These are phyloP conservation scores for Inonotus obliquus DNA, from an alignment of 1,284 basidiomycete species.

Conservation along the genomic window DNA sequence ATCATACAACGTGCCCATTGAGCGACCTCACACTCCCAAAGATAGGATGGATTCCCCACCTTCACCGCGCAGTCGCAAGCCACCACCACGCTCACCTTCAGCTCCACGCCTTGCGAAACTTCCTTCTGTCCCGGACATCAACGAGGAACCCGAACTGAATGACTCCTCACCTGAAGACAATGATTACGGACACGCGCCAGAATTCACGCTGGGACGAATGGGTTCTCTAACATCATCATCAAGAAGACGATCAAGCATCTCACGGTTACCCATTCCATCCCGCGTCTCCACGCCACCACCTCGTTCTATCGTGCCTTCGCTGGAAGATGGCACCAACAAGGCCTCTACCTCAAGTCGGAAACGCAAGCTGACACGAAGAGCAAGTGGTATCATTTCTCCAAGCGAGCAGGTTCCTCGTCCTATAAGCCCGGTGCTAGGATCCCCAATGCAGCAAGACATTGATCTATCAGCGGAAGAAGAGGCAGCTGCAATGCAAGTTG, in stretches of 20 bases:
- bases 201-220: not conserved
- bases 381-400: slow-evolving; percentile 55
- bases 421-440: slow-evolving; percentile 63
- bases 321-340: slow-evolving; percentile 21
- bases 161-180: slow-evolving; percentile 12
- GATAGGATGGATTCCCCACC: slow-evolving; percentile 29
- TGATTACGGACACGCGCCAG: not conserved
- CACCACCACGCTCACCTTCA: slow-evolving; percentile 29
- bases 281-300: slow-evolving; percentile 34
- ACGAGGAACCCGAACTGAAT: slow-evolving; percentile 14
- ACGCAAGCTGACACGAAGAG: slow-evolving; percentile 52
- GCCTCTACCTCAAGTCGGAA: slow-evolving; percentile 33
- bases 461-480: slow-evolving; percentile 56
- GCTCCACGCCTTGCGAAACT: slow-evolving; percentile 11
- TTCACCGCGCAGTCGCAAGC: slow-evolving; percentile 41
- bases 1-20: slow-evolving; percentile 42
- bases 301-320: slow-evolving; percentile 19
- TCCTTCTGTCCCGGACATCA: slow-evolving; percentile 15
- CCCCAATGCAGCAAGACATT: slow-evolving; percentile 49
- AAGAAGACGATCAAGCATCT: slow-evolving; percentile 10
- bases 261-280: slow-evolving; percentile 20
- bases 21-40: slow-evolving; percentile 19
- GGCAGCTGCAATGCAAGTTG: slow-evolving; percentile 27
- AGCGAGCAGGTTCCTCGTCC: slow-evolving; percentile 42
- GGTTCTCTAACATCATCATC: slow-evolving; percentile 1